Base-by-base conservation (phyloP, 2,329 filamentous ascomycete genomes). In the Aureobasidium vineae region DNA sequence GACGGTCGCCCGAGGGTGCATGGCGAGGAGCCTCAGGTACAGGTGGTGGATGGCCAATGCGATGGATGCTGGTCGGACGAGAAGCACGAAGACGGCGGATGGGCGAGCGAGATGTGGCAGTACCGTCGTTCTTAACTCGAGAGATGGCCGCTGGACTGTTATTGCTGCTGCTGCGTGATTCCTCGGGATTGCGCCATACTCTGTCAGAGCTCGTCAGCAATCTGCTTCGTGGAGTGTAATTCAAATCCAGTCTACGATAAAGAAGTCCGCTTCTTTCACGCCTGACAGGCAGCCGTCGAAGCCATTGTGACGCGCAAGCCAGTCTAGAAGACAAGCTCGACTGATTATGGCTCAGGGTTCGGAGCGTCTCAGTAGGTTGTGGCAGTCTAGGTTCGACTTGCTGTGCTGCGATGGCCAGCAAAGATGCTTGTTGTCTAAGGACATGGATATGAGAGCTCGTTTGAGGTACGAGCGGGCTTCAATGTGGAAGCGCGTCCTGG, bases 121-220 rank as follows among this genome's bases (percentile, higher is more conserved):
- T 81, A 43, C 80, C 75, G 72, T 87, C 85, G 69, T 74, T 75
- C 74, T 85, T 86, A 69, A 79, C 73, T 63, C 78, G 74, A 67
- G 79, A 76, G 43, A 80, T 79, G 68, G 80, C 76, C 53, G 80
- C 78, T 47, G 83, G 82, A 73, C 83, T 82, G 74, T 79, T 80
- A 21, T 13, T 33, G 69, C 78, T 73, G 65, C 33, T 36, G 33
- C 78, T 74, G 67, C 79, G 73, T 63, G 79, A 79, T 68, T 80
- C 76, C 56, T 80, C 78, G 47, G 83, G 83, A 73, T 84, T 82
- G 74, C 80, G 80, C 79, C 81, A 87, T 77, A 87, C 81, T 69
- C 82, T 83, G 70, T 63, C 19, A 19, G 21, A 5, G 13, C 8
- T 26, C 19, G 53, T 67, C 19, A 64, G 50, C 38, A 23, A 50